Percentiles rank a stretch among this genome's conserved stretches.
phyloP scores from a whole-genome alignment of 2,329 filamentous ascomycete genomes.

The Aspergillus oerlinghausenensis region DNA sequence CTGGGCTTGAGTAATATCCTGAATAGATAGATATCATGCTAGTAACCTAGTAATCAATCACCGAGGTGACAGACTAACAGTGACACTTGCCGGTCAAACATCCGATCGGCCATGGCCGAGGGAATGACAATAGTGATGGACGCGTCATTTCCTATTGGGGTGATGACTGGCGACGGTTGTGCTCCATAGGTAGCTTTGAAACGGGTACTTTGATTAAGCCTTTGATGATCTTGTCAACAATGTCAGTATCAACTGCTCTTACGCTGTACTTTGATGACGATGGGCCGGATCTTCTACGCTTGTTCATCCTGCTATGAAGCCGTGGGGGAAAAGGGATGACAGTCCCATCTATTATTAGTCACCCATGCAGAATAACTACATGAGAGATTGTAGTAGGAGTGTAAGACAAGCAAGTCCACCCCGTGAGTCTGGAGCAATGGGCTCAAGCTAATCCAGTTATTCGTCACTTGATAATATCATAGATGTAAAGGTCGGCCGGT shows the following conservation, averaged over 20 bases:
- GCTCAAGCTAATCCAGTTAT: not conserved
- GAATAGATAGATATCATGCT: too few relatives aligned
- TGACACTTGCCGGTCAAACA: not conserved
- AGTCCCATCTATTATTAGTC: not conserved
- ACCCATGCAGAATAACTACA: not conserved
- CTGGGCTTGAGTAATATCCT: not conserved
- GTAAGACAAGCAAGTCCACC: not conserved
- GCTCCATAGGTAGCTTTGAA: not conserved
- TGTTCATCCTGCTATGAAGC: constrained; percentile 8
- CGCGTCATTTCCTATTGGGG: not conserved
- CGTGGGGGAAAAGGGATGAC: not conserved
- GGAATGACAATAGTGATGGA: not conserved
- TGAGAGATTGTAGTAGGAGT: not conserved
- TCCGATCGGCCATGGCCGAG: not conserved
- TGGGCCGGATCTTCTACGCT: constrained; percentile 8
- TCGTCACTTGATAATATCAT: not conserved
- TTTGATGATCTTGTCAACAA: not conserved
- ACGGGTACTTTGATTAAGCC: not conserved
- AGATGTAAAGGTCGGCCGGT: not conserved
- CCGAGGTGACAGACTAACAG: too few relatives aligned
- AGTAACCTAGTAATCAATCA: too few relatives aligned
- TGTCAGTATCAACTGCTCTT: not conserved
- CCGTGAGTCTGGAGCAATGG: not conserved
- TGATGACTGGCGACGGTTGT: not conserved
- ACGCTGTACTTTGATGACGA: constrained; percentile 2